Conservation (phyloP, 495 filamentous ascomycete genomes). For the Penicillium desertorum region DNA sequence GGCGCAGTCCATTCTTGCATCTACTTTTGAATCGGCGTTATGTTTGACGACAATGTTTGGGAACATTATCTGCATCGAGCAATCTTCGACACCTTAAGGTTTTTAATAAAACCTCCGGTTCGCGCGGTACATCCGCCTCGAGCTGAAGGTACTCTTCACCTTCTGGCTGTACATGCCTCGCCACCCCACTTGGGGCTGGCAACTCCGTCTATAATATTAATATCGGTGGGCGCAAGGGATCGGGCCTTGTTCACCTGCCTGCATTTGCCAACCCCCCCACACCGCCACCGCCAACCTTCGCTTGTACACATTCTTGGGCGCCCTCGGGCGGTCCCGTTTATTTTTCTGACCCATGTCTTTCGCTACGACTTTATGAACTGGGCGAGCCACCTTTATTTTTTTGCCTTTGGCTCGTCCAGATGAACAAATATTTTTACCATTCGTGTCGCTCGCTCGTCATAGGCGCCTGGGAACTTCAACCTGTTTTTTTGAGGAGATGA, state of each 20-base stretch:
- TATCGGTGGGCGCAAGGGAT: conserved; percentile 31
- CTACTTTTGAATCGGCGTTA: conserved; percentile 43
- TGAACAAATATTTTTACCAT: conserved; percentile 43
- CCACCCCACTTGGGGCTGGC: conserved; percentile 17
- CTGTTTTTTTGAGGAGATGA: conserved; percentile 25
- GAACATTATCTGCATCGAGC: conserved; percentile 47
- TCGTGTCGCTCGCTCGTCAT: conserved; percentile 51
- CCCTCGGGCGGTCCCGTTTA: conserved; percentile 18
- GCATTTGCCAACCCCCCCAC: conserved; percentile 22
- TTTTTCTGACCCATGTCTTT: conserved; percentile 42
- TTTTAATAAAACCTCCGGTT: conserved; percentile 37
- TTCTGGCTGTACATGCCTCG: conserved; percentile 40
- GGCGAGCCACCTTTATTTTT: conserved; percentile 36
- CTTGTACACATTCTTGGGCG: conserved; percentile 37
- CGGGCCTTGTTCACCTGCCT: conserved; percentile 21
- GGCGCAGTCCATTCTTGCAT: conserved; percentile 28
- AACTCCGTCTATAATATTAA: conserved; percentile 50
- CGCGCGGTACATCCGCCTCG: conserved; percentile 21
- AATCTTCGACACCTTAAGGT: conserved; percentile 45
- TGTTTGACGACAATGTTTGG: conserved; percentile 43
- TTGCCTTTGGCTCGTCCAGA: conserved; percentile 38
- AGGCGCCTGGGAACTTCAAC: conserved; percentile 42
- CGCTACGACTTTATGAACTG: conserved; percentile 40
- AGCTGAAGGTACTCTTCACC: conserved; percentile 31
- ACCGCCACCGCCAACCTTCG: conserved; percentile 41